Evolutionary conservation across 805 yeast genomes (phyloP).

Genomic region (Yarrowia sp.): DNA sequence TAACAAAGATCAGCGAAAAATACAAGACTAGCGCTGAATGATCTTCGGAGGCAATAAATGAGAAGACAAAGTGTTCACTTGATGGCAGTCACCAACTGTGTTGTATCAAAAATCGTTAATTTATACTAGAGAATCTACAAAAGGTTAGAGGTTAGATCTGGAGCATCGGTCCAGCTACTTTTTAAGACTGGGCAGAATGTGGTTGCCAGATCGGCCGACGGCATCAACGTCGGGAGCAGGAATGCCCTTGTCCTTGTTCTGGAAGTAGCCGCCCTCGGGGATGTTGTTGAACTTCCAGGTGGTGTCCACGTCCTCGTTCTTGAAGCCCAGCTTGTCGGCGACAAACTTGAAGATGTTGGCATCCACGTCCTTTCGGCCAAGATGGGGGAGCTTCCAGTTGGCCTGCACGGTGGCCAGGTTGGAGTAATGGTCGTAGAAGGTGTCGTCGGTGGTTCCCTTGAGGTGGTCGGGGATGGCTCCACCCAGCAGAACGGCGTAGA

Average conservation of each 20-base stretch:
- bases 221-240: conserved; percentile 32
- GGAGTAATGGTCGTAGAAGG: conserved; percentile 62
- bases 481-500: conserved; percentile 57
- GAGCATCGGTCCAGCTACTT: not conserved
- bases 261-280: conserved; percentile 16
- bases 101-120: not conserved
- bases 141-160: too few species aligned
- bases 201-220: conserved; percentile 32
- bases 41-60: too few species aligned
- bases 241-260: conserved; percentile 11
- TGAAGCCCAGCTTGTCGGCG: conserved; percentile 50
- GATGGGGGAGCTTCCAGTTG: conserved; percentile 58
- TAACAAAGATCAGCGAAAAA: not conserved
- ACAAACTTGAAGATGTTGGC: conserved; percentile 58
- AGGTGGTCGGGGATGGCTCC: conserved; percentile 55
- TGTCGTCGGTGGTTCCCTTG: conserved; percentile 56
- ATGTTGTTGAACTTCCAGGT: conserved; percentile 23
- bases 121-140: conserved; percentile 11
- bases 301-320: conserved; percentile 32
- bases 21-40: too few species aligned
- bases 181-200: conserved; percentile 26
- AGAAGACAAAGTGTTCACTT: too few species aligned
- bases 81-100: too few species aligned
- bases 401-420: conserved; percentile 58
- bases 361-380: conserved; percentile 60